phyloP scores from a whole-genome alignment of 805 yeast genomes.

The Maudiozyma serrabonitensis region DNA sequence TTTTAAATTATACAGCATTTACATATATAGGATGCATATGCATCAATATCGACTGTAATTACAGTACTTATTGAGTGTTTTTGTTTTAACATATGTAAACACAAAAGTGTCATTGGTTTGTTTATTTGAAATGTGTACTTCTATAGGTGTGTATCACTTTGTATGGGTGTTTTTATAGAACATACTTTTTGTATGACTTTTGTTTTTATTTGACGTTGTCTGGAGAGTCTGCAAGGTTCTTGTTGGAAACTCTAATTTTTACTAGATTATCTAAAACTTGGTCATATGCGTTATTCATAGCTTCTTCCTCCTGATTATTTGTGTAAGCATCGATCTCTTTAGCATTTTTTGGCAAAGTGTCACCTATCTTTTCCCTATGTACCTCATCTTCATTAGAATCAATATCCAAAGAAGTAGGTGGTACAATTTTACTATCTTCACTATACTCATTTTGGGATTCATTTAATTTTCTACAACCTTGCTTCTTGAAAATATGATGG shows the following conservation, averaged over 20 bases:
- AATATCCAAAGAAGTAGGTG: background rate
- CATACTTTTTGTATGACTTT: background rate
- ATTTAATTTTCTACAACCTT: background rate
- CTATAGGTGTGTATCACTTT: background rate
- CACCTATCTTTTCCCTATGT: conserved; percentile 1
- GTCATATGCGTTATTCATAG: conserved; percentile 32
- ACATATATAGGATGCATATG: background rate
- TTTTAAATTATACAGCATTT: background rate
- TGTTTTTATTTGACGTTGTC: background rate
- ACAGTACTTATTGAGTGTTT: too few relatives aligned
- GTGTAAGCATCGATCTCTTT: conserved; percentile 2
- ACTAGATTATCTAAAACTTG: conserved; percentile 33
- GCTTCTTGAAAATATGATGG: conserved; percentile 28
- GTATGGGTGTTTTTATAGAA: background rate
- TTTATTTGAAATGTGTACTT: too few relatives aligned
- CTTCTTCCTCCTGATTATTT: conserved; percentile 17
- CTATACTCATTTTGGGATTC: background rate
- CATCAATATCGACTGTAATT: too few relatives aligned
- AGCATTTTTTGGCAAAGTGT: conserved; percentile 1
- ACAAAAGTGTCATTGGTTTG: too few relatives aligned
- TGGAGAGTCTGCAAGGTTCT: background rate
- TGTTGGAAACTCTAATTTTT: conserved; percentile 18
- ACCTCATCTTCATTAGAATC: conserved; percentile 1
- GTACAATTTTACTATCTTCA: background rate
- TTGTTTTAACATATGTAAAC: too few relatives aligned